phyloP scores from a whole-genome alignment of 108 stramenopile genomes.

The Cyclostephanos invisitatus region DNA sequence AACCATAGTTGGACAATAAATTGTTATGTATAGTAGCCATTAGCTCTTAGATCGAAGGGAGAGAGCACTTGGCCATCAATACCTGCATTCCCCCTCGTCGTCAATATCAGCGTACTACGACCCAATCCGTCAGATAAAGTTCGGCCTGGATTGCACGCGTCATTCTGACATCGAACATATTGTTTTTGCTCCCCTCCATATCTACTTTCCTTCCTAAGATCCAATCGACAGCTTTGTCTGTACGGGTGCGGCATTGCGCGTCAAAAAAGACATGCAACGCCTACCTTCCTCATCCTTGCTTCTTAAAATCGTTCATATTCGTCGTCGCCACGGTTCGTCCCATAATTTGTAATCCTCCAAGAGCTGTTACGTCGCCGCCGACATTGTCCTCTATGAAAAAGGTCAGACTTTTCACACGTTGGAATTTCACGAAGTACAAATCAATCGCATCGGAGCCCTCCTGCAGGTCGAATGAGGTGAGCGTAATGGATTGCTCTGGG shows the following conservation, averaged over 20 bases:
- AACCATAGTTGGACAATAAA: neutral
- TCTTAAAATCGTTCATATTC: constrained; percentile 87
- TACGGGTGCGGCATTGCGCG: constrained; percentile 8
- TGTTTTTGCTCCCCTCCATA: neutral
- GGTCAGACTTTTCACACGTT: constrained; percentile 79
- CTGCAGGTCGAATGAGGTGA: constrained; percentile 71
- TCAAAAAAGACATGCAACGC: constrained; percentile 27
- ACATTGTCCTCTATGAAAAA: constrained; percentile 88
- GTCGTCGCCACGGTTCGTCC: constrained; percentile 72
- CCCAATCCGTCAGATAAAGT: neutral
- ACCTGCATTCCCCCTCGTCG: neutral
- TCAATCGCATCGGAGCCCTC: constrained; percentile 59
- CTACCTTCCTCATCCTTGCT: constrained; percentile 69
- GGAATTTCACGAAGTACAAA: constrained; percentile 83
- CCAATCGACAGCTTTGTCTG: neutral
- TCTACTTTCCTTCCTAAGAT: neutral
- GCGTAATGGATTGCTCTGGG: constrained; percentile 70
- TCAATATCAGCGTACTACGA: constrained; percentile 18
- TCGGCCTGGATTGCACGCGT: constrained; percentile 10
- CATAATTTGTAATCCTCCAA: constrained; percentile 74
- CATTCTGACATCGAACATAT: constrained; percentile 23
- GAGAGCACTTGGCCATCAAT: neutral
- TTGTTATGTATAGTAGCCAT: neutral
- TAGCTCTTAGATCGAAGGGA: neutral
- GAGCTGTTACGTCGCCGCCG: constrained; percentile 76